These are phyloP conservation scores for Aspergillus quadricinctus DNA, from an alignment of 2,329 filamentous ascomycete species.

Conservation along the genomic window DNA sequence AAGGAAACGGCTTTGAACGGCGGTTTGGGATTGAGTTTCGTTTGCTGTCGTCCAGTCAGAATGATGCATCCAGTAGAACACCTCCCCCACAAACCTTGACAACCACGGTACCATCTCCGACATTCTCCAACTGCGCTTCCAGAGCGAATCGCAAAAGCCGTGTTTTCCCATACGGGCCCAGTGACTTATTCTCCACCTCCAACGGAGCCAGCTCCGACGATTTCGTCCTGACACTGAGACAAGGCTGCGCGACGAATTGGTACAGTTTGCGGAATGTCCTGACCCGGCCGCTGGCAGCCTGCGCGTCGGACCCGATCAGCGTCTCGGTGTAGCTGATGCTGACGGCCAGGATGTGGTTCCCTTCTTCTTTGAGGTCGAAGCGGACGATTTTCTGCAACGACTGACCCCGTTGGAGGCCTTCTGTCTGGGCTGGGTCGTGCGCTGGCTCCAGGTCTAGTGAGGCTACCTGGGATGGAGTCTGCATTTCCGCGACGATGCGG, in stretches of 20 bases:
- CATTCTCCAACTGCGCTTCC: constrained; percentile 94
- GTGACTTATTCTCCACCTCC: constrained; percentile 42
- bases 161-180: constrained; percentile 42
- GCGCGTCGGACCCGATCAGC: constrained; percentile 44
- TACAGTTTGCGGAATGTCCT: constrained; percentile 93
- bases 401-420: constrained; percentile 44
- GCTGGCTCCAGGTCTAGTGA: constrained; percentile 52
- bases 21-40: constrained; percentile 47
- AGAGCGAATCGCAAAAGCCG: constrained; percentile 61
- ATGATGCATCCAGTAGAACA: not conserved
- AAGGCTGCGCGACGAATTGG: constrained; percentile 89
- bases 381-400: constrained; percentile 77
- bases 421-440: constrained; percentile 44
- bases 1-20: constrained; percentile 52
- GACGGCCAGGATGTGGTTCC: constrained; percentile 86
- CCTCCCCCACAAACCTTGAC: constrained; percentile 56
- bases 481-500: constrained; percentile 86
- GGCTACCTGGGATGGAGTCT: constrained; percentile 75
- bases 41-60: constrained; percentile 32
- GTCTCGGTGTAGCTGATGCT: constrained; percentile 94
- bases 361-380: constrained; percentile 90
- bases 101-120: constrained; percentile 75
- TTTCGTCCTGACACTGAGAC: constrained; percentile 87
- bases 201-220: constrained; percentile 58
- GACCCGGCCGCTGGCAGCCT: constrained; percentile 57